Conservation (phyloP, 345 rosid species). For the Dipteronia sinensis region DNA sequence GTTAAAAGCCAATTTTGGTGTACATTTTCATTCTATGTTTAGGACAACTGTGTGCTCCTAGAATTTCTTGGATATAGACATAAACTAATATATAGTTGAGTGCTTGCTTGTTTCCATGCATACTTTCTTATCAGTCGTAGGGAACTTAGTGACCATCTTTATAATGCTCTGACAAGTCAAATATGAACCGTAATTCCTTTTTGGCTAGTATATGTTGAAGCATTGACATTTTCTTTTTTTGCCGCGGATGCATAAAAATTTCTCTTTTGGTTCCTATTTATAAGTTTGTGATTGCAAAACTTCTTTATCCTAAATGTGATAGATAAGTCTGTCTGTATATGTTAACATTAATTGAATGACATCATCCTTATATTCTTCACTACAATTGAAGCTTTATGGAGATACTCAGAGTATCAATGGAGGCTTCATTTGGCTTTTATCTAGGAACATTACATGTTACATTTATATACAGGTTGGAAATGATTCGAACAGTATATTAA, state of each 20-base stretch:
- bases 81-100: neutral
- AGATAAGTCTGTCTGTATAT: too few species aligned
- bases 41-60: neutral
- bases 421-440: neutral
- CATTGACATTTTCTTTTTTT: neutral
- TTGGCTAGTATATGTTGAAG: neutral
- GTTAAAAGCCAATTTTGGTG: neutral
- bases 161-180: neutral
- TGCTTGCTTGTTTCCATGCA: neutral
- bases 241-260: too few species aligned
- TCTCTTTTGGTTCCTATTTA: too few species aligned
- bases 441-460: neutral
- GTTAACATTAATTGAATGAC: too few species aligned
- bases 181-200: neutral
- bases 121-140: neutral
- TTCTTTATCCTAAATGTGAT: too few species aligned
- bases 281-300: too few species aligned
- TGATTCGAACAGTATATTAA: slow-evolving; percentile 3
- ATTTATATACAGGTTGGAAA: neutral
- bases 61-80: neutral
- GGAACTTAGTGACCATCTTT: neutral
- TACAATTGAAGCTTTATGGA: slow-evolving; percentile 7
- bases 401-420: neutral
- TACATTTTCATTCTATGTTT: neutral
- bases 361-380: too few species aligned